Base-by-base conservation (phyloP, 345 rosid species). In the Draba incana region DNA sequence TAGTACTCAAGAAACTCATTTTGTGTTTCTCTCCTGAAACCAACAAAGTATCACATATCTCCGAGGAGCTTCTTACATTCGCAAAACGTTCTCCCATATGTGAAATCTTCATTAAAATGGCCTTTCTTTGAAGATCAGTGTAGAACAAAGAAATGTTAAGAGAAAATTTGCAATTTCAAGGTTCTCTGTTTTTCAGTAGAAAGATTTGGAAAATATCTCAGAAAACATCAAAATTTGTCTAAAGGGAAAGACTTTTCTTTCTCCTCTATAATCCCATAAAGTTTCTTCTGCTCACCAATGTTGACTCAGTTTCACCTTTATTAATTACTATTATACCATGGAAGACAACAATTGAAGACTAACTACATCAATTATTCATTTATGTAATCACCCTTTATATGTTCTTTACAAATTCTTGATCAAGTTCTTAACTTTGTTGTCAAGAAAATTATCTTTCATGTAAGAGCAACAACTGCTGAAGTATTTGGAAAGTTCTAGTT, bases 271-370 rank as follows among this genome's bases (percentile, higher is more conserved):
- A 45, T 48, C 50, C 25, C 13, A 27, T 13, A 20, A 50, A 42
- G 46, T 55, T 31, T 70, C 38, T 43, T 53, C 56, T 53, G 62
- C 66, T 3, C 30, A 10, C 62, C 68, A 52, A 31, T 10, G 56
- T 70, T 62, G 68, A 62, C 75, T 53, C 48, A 44, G 1, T 43
- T 44, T 52, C 3, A 59, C 4, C 24, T 69, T 50, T 43, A 61
- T 43, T 44, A 58, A 20, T 68, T 39, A 35, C 27, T 13, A 31
- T n/a, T n/a, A 31, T 67, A 68, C 23, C 25, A 69, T 16, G n/a
- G n/a, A 60, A 50, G 66, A 60, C 2, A 60, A 42, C 45, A 60
- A 12, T 4, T 59, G 20, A 61, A 61, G 59, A 53, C 61, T 53
- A 23, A 20, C 16, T 16, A 5, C 60, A 51, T 41, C 44, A 49